A percentile compares a stretch with the other conserved stretches of the same genome.
phyloP scores from a whole-genome alignment of 1,284 basidiomycete species.

The Irpex sp. region DNA sequence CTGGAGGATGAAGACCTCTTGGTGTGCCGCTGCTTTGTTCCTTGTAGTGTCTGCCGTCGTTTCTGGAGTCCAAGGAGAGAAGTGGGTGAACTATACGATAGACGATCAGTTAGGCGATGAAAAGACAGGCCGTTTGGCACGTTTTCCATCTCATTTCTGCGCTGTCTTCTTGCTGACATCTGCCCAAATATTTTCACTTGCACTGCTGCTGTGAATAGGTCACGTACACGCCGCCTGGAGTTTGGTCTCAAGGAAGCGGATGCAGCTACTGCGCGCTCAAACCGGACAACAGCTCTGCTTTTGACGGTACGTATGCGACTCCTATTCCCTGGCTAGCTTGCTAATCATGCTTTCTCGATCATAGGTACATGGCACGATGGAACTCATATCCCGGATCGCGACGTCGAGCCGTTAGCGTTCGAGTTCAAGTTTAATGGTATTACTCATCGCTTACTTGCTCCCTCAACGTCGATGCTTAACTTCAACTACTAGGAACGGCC shows the following conservation, averaged over 20 bases:
- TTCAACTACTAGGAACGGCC: constrained; percentile 8
- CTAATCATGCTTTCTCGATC: neutral
- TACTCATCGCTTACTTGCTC: neutral
- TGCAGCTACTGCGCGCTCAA: constrained; percentile 3
- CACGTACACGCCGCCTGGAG: neutral
- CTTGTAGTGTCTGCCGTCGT: neutral
- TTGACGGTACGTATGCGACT: neutral
- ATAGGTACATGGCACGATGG: constrained; percentile 8
- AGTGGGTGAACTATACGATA: constrained; percentile 1
- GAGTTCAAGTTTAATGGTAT: constrained; percentile 16
- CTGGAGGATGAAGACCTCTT: neutral
- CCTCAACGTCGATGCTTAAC: neutral
- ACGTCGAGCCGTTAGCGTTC: neutral
- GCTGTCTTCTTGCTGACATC: neutral
- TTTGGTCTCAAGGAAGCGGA: constrained; percentile 3
- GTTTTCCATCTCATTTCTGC: neutral
- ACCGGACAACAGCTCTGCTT: neutral
- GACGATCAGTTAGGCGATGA: constrained; percentile 6
- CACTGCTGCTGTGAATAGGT: neutral
- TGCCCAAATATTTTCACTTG: neutral
- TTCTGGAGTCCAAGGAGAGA: neutral
- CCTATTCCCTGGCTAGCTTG: neutral
- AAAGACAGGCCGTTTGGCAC: constrained; percentile 1
- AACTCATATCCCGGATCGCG: neutral
- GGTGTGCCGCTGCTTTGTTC: neutral